phyloP scores from a whole-genome alignment of 2,329 filamentous ascomycete species.

The Trichoderma breve region DNA sequence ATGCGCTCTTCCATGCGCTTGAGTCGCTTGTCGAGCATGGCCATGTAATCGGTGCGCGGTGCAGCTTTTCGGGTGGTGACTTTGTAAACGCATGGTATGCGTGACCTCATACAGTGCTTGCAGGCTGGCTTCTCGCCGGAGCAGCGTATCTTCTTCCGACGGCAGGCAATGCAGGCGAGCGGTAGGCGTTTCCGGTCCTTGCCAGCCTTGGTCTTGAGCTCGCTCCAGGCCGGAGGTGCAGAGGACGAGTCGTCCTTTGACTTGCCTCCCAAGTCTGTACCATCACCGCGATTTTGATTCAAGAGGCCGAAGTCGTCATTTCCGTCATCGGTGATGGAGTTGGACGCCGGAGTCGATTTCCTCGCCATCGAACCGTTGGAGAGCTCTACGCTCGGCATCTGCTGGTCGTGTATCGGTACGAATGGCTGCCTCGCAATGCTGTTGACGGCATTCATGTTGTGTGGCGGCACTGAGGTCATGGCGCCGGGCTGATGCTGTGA shows the following conservation, averaged over 20 bases:
- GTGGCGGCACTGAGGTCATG: conserved; percentile 23
- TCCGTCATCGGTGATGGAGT: conserved; percentile 50
- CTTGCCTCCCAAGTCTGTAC: conserved; percentile 53
- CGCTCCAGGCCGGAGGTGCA: conserved; percentile 68
- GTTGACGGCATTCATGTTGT: conserved; percentile 23
- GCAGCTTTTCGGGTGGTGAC: conserved; percentile 92
- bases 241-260: conserved; percentile 58
- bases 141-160: conserved; percentile 96
- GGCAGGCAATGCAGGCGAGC: conserved; percentile 90
- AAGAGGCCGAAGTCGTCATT: conserved; percentile 60
- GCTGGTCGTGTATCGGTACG: conserved; percentile 26
- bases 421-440: conserved; percentile 28
- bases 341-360: conserved; percentile 43
- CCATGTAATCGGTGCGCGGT: conserved; percentile 96
- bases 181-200: conserved; percentile 94
- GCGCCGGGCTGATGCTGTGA: conserved; percentile 31
- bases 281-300: conserved; percentile 46
- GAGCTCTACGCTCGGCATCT: conserved; percentile 36
- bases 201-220: conserved; percentile 85
- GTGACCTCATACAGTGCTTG: conserved; percentile 89
- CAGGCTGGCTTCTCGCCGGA: conserved; percentile 97
- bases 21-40: conserved; percentile 92
- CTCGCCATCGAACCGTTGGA: conserved; percentile 48
- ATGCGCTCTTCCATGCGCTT: conserved; percentile 98
- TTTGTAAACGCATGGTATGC: conserved; percentile 96